Evolutionary conservation across 768 basidiomycete genomes (phyloP), one percentile per base, ranked within the genome.

Genomic region (Leccinum imitatum): DNA sequence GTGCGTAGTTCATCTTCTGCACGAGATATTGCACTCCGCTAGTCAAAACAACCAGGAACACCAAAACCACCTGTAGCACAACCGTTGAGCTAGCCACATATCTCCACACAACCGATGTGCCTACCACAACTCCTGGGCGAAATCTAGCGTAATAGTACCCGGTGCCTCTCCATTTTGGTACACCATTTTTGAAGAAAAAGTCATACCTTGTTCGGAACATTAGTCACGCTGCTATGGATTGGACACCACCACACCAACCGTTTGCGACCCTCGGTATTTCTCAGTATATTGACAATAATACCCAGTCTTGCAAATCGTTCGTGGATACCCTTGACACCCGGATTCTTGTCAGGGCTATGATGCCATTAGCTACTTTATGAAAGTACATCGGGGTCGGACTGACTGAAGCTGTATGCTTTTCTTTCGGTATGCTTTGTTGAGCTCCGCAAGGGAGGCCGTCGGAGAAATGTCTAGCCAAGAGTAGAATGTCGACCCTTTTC

Each of bases 121-220:
- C 63, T 67, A 90, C 90, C 60, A 85, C 85, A 61, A 98, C 80
- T 25, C 95, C 93, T n/a, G 96, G 96, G 31, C 96, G 84, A 81
- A 91, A 99, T 55, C 97, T 87, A 31, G 92, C 86, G 74, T 98
- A 99, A 74, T 98, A 98, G 76, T 98, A 98, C 48, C 93, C 92
- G 33, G 92, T 94, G 15, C 95, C 96, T 64, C 95, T 82, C 96
- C 96, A 99, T 71, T 83, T 91, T 0, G 96, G 96, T 4, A 99
- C 94, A 21, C 96, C 96, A 63, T 98, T 98, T 76, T 96, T 95
- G 80, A 91, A 91, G 82, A 98, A 99, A 73, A 91, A 91, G 73
- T 93, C 90, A 63, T 93, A 93, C 65, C 92, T 92, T 61, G 19
- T 31, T 14, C 61, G 15, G 44, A 46, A 51, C 19, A 53, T 61